Base-by-base conservation (phyloP, 2,329 filamentous ascomycete species). In the Myriosclerotinia curreyana region DNA sequence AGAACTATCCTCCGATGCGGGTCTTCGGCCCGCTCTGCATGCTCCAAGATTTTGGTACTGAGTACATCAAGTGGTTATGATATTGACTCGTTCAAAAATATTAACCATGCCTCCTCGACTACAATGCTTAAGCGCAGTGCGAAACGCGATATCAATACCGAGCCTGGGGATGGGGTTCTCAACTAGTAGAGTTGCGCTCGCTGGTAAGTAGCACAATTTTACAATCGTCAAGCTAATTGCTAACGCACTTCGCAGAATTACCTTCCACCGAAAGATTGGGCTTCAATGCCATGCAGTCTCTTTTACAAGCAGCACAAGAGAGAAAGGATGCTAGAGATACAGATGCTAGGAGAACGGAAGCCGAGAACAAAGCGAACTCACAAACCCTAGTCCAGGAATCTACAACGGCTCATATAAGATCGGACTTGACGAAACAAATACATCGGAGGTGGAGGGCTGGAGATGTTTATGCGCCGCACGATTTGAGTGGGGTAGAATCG, bases 401-500 rank as follows among this genome's bases (percentile, higher is more conserved):
- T 65, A 64, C 65, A 60, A 50, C 60, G 31, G 53, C n/a, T 31
- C 14, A 15, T 11, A 20, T 14, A 22, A 59, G 20, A 51, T n/a
- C 36, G 52, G 84, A 86, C 67, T 85, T 86, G 75, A 77, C 86
- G 71, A 80, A 77, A 67, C 86, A 91, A 76, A 82, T 88, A 76
- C 82, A 84, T 44, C 87, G 93, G 55, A 81, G 83, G 49, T 98
- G 90, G 88, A 81, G 82, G 71, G 72, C 79, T 0, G 95, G 95
- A 70, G 93, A 98, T 74, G 83, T 97, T 60, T 98, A 98, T 78
- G 84, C 92, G 66, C 95, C 95, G 42, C 90, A 93, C 74, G 95
- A 99, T 77, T 77, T 99, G 74, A 89, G 86, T 63, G 82, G 86
- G 31, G 79, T 80, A 44, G 93, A 97, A 83, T 88, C 90, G 86